Percentiles rank a stretch among this genome's conserved stretches.
Conservation (phyloP, 2,329 filamentous ascomycete species). For the Cercospora sp. region DNA sequence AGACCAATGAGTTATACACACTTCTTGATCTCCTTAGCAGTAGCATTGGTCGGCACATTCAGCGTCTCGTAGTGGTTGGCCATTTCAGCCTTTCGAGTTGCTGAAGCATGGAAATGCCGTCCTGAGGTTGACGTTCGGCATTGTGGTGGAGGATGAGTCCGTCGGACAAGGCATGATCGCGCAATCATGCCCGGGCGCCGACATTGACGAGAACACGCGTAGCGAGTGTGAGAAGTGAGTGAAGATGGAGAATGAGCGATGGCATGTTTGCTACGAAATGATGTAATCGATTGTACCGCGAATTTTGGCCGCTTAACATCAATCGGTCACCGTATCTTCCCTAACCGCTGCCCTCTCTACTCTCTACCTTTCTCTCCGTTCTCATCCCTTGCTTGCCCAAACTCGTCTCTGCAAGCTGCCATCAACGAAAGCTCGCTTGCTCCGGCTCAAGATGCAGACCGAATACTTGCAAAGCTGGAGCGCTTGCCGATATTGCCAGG, state of each 20-base stretch:
- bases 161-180: conserved; percentile 34
- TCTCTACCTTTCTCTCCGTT: no score
- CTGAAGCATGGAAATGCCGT: conserved; percentile 30
- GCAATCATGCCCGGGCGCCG: conserved; percentile 35
- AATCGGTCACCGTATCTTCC: background rate
- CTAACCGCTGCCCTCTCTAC: background rate
- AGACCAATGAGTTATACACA: no score
- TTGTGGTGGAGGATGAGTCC: conserved; percentile 27
- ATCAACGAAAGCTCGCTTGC: no score
- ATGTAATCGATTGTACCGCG: background rate
- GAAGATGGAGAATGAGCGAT: background rate
- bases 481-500: no score
- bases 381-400: no score
- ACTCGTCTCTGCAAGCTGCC: no score
- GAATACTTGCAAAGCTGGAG: background rate
- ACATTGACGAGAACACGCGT: conserved; percentile 21
- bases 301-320: no score
- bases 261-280: background rate
- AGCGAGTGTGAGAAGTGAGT: background rate
- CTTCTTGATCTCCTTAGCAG: conserved; percentile 81
- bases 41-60: conserved; percentile 67
- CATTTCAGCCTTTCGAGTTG: conserved; percentile 27
- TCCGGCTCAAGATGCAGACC: background rate
- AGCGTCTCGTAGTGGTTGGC: conserved; percentile 81
- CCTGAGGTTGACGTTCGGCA: no score